phyloP scores from a whole-genome alignment of 768 basidiomycete species.

The Infundibulicybe gibba region DNA sequence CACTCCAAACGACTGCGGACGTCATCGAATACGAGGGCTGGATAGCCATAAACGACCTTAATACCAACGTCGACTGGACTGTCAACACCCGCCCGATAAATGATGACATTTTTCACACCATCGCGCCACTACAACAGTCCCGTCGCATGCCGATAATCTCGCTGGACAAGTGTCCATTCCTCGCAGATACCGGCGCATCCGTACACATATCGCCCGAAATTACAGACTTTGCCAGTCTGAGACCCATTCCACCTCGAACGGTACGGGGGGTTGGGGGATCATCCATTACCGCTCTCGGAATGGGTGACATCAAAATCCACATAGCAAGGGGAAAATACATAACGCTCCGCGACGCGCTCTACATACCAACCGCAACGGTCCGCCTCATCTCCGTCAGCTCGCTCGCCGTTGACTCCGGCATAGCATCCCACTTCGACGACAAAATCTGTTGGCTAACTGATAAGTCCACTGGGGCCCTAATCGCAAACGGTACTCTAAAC shows the following conservation, averaged over 20 bases:
- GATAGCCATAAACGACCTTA: background rate
- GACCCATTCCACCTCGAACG: slow-evolving; percentile 6
- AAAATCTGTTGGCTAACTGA: slow-evolving; percentile 25
- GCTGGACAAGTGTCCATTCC: slow-evolving; percentile 19
- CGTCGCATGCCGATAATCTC: slow-evolving; percentile 17
- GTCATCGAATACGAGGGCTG: background rate
- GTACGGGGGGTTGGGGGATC: slow-evolving; percentile 13
- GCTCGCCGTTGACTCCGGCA: slow-evolving; percentile 1
- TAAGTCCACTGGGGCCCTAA: background rate
- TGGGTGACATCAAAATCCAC: slow-evolving; percentile 7
- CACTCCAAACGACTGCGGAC: background rate
- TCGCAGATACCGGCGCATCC: slow-evolving; percentile 8
- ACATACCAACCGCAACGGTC: slow-evolving; percentile 11
- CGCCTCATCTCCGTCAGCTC: slow-evolving; percentile 12
- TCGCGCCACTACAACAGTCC: background rate
- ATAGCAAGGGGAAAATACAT: background rate
- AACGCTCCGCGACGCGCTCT: slow-evolving; percentile 8
- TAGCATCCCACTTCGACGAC: too few relatives aligned
- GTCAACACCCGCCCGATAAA: background rate
- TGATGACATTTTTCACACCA: background rate
- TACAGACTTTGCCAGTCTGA: slow-evolving; percentile 9
- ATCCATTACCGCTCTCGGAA: slow-evolving; percentile 10
- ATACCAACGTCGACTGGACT: background rate
- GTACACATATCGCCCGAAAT: slow-evolving; percentile 11
- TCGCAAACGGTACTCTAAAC: slow-evolving; percentile 6